A percentile compares a stretch with the other conserved stretches of the same genome.
These are phyloP conservation scores for Pleurotus tuoliensis DNA, from an alignment of 768 basidiomycete species.

Conservation along the genomic window DNA sequence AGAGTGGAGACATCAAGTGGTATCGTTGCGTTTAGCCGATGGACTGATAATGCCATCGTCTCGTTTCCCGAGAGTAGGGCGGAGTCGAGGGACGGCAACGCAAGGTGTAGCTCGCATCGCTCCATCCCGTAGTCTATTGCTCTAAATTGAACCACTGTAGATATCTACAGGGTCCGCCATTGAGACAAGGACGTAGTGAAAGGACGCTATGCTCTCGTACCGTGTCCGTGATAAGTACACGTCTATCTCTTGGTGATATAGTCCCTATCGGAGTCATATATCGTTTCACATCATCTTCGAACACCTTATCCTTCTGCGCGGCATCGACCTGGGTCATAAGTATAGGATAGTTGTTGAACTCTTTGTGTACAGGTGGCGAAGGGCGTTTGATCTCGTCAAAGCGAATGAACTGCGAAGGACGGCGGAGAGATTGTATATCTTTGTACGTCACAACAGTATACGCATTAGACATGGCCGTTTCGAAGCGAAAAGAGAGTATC, in stretches of 20 bases:
- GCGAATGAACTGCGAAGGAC: conserved; percentile 25
- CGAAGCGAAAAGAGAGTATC: not conserved
- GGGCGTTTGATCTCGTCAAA: conserved; percentile 19
- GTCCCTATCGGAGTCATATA: conserved; percentile 14
- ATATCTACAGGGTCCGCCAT: conserved; percentile 10
- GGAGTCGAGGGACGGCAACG: not conserved
- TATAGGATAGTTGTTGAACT: conserved; percentile 3
- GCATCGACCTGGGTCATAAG: conserved; percentile 6
- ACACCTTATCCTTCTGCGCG: not conserved
- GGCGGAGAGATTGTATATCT: conserved; percentile 15
- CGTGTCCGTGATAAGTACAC: conserved; percentile 10
- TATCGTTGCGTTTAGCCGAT: not conserved
- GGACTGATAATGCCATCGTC: not conserved
- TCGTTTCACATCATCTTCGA: conserved; percentile 1
- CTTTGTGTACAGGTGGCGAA: conserved; percentile 10
- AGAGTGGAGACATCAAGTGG: not conserved
- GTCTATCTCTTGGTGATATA: conserved; percentile 14
- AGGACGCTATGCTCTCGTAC: conserved; percentile 4
- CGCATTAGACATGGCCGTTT: not conserved
- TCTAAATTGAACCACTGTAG: conserved; percentile 19
- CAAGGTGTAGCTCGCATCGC: conserved; percentile 10
- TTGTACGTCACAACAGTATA: conserved; percentile 23
- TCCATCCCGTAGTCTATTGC: conserved; percentile 21
- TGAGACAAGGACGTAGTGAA: not conserved
- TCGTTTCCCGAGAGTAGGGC: not conserved